A percentile compares a stretch with the other conserved stretches of the same genome.
Conservation (phyloP, 1,284 basidiomycete genomes). For the Ustilago trichophora region DNA sequence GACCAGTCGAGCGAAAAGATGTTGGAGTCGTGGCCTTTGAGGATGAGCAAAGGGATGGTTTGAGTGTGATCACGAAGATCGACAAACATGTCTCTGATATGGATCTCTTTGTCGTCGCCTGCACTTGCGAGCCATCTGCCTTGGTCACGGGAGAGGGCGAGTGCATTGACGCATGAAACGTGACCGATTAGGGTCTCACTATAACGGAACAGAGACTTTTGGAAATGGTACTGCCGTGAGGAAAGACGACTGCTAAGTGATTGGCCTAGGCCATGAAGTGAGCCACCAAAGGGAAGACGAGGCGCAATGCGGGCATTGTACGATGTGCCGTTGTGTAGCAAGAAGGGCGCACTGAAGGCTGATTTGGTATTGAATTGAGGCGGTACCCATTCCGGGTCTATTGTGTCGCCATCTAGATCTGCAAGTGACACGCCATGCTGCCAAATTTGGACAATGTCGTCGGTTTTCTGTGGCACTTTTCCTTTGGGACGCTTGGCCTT, state of each 20-base stretch:
- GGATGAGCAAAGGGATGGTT: slow-evolving; percentile 10
- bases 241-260: slow-evolving; percentile 4
- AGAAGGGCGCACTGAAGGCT: neutral
- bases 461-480: neutral
- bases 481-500: neutral
- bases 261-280: slow-evolving; percentile 1
- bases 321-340: neutral
- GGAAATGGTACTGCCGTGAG: neutral
- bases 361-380: no score
- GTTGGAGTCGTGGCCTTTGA: slow-evolving; percentile 39
- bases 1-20: slow-evolving; percentile 45
- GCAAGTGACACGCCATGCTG: slow-evolving; percentile 5
- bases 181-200: slow-evolving; percentile 1
- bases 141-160: slow-evolving; percentile 31
- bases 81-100: slow-evolving; percentile 29
- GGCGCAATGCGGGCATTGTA: neutral
- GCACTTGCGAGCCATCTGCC: slow-evolving; percentile 33
- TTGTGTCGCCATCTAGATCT: slow-evolving; percentile 6
- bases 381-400: neutral
- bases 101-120: slow-evolving; percentile 34
- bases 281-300: slow-evolving; percentile 1
- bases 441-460: slow-evolving; percentile 6
- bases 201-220: slow-evolving; percentile 4
- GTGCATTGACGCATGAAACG: slow-evolving; percentile 32
- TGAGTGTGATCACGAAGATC: neutral